phyloP scores from a whole-genome alignment of 2,329 filamentous ascomycete genomes.

The Ceratocystis eucalypticola region DNA sequence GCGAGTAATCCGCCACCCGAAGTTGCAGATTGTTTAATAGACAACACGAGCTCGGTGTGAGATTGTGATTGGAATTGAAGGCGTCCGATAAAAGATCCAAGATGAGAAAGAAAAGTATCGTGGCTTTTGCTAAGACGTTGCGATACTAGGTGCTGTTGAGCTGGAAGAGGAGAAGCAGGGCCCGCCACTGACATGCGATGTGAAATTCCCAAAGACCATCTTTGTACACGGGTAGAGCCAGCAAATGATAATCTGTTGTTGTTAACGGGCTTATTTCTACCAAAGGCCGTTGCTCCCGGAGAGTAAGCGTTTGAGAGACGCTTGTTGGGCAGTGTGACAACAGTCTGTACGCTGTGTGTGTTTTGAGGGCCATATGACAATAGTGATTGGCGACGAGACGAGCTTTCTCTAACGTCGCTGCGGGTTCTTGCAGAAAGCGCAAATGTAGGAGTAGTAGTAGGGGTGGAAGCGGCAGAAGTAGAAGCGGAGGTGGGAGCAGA shows the following conservation, averaged over 20 bases:
- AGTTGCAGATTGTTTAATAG: conserved; percentile 69
- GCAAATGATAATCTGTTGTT: conserved; percentile 28
- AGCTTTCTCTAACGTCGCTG: not conserved
- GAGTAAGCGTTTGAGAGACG: conserved; percentile 36
- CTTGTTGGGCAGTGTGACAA: conserved; percentile 29
- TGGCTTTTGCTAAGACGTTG: conserved; percentile 67
- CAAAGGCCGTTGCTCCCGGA: conserved; percentile 19
- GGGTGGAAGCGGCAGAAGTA: conserved; percentile 5
- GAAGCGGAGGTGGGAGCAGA: not conserved
- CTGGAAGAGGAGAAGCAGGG: conserved; percentile 40
- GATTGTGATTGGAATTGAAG: conserved; percentile 88
- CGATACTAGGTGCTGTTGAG: conserved; percentile 64
- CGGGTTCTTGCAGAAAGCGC: not conserved
- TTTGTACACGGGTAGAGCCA: conserved; percentile 30
- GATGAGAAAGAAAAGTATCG: conserved; percentile 76
- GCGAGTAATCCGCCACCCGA: conserved; percentile 68
- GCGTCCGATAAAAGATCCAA: conserved; percentile 83
- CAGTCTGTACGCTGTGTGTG: conserved; percentile 34
- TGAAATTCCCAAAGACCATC: conserved; percentile 43
- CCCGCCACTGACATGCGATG: conserved; percentile 69
- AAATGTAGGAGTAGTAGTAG: not conserved
- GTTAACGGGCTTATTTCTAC: conserved; percentile 22
- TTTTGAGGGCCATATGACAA: conserved; percentile 29
- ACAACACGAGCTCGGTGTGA: conserved; percentile 65
- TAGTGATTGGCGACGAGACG: conserved; percentile 17